Base-by-base conservation (phyloP, 2,329 filamentous ascomycete species). In the Scedosporium dehoogii region DNA sequence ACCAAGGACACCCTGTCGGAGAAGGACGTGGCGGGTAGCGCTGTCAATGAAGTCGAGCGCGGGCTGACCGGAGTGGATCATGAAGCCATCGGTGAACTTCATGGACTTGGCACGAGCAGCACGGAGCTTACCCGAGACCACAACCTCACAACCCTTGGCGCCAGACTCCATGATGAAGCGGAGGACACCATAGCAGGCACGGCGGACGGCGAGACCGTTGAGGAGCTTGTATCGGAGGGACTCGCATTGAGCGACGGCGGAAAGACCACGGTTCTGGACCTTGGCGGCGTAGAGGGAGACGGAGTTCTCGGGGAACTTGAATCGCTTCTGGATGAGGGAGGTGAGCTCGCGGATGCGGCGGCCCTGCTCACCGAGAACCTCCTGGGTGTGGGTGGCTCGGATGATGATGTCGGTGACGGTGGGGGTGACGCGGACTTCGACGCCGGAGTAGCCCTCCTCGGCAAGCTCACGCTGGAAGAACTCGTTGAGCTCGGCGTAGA, bases 41-140 rank as follows among this genome's bases (percentile, higher is more conserved):
- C 83, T 86, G 86, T 99, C 94, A 79, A 99, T 99, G 85, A 99
- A 99, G 84, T 99, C 94, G 83, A 96, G 93, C 76, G 93, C 94
- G 76, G 94, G 94, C 81, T 99, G 94, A 83, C 94, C 94, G 75
- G 94, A 99, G 91, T 99, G 94, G 83, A 99, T 99, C 94, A 99
- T 99, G 91, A 99, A 99, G 79, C 94, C 94, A 81, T 99, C 92
- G 81, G 94, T 99, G 89, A 99, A 99, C 89, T 99, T 99, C 94
- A 99, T 99, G 84, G 86, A 91, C 91, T 99, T 99, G 81, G 94
- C 94, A 85, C 94, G 92, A 75, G 94, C 94, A 79, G 94, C 94
- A 77, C 94, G 89, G 73, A 99, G 90, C 89, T 99, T 99, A 80
- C 94, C 94, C 72, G 92, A 97, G 71, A 99, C 94, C 77, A 99